Evolutionary conservation across 257 asterid species (phyloP).

Genomic region (Solanum stenotomum): DNA sequence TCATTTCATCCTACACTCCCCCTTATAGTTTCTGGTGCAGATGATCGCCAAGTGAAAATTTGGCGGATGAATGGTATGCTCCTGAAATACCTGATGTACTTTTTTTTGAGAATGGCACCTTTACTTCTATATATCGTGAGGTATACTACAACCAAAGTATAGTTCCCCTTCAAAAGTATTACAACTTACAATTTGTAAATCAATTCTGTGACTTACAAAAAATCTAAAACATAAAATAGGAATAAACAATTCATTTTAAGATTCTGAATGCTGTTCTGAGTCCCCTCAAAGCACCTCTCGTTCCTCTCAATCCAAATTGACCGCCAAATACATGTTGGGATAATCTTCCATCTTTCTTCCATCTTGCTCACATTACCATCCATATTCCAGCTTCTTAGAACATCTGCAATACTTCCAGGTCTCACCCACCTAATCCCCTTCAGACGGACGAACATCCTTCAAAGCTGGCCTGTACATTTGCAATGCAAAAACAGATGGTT

Average conservation of each 20-base stretch:
- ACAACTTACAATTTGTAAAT: background rate
- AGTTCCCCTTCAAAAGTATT: background rate
- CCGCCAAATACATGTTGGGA: background rate
- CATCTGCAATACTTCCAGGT: background rate
- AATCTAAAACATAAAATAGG: background rate
- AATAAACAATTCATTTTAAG: background rate
- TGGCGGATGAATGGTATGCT: conserved; percentile 97
- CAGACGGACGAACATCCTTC: background rate
- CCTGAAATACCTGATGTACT: background rate
- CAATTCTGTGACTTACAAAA: background rate
- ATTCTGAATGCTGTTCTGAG: background rate
- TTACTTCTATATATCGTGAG: background rate
- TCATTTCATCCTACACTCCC: conserved; percentile 97
- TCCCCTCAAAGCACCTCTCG: background rate
- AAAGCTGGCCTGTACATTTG: background rate
- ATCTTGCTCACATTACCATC: background rate
- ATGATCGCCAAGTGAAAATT: conserved; percentile 94
- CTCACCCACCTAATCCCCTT: background rate
- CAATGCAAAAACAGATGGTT: background rate
- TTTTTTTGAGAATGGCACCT: background rate
- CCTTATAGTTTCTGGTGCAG: conserved; percentile 95
- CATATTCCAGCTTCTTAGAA: background rate
- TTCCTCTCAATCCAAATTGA: background rate
- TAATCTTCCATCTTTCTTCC: background rate
- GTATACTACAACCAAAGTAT: background rate